A percentile compares a stretch with the other conserved stretches of the same genome.
These are phyloP conservation scores for Xylaria intraflava DNA, from an alignment of 495 filamentous ascomycete genomes.

Conservation along the genomic window DNA sequence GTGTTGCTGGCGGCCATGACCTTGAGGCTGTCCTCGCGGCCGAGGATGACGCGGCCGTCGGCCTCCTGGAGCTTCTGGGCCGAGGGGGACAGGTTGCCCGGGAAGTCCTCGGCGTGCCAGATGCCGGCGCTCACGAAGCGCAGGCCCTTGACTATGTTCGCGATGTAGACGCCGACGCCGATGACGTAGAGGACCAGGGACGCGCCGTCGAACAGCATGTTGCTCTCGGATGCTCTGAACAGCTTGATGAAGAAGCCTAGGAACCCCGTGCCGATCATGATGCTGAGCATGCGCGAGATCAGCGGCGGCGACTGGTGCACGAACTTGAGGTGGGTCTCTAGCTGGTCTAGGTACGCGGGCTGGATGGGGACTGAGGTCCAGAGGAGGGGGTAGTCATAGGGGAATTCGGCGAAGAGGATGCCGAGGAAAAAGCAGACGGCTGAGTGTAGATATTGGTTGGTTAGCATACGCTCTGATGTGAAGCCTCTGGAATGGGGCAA, in stretches of 20 bases:
- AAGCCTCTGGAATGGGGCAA: background rate
- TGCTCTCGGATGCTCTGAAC: slow-evolving; percentile 83
- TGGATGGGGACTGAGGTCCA: slow-evolving; percentile 68
- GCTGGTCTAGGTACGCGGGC: slow-evolving; percentile 61
- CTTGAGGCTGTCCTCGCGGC: slow-evolving; percentile 77
- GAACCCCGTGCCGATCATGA: slow-evolving; percentile 80
- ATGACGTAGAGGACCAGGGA: slow-evolving; percentile 86
- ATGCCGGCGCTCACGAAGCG: slow-evolving; percentile 59
- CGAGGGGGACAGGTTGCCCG: slow-evolving; percentile 23
- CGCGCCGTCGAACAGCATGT: slow-evolving; percentile 94
- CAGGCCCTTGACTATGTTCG: slow-evolving; percentile 93
- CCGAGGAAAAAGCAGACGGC: slow-evolving; percentile 95
- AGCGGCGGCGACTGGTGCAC: slow-evolving; percentile 81
- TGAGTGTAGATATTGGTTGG: background rate
- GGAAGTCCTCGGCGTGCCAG: slow-evolving; percentile 45
- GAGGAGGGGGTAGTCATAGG: slow-evolving; percentile 96
- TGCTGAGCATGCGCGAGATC: slow-evolving; percentile 88
- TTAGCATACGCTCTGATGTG: slow-evolving; percentile 5
- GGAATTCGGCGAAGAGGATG: slow-evolving; percentile 93
- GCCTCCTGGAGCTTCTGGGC: slow-evolving; percentile 32
- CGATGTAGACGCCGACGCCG: slow-evolving; percentile 82
- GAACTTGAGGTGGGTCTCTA: slow-evolving; percentile 82
- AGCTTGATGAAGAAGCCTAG: slow-evolving; percentile 89
- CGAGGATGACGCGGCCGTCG: slow-evolving; percentile 44
- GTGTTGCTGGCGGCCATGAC: slow-evolving; percentile 95